A percentile compares a stretch with the other conserved stretches of the same genome.
Conservation (phyloP, 176 grass and related monocot species). For the Musa beccarii region DNA sequence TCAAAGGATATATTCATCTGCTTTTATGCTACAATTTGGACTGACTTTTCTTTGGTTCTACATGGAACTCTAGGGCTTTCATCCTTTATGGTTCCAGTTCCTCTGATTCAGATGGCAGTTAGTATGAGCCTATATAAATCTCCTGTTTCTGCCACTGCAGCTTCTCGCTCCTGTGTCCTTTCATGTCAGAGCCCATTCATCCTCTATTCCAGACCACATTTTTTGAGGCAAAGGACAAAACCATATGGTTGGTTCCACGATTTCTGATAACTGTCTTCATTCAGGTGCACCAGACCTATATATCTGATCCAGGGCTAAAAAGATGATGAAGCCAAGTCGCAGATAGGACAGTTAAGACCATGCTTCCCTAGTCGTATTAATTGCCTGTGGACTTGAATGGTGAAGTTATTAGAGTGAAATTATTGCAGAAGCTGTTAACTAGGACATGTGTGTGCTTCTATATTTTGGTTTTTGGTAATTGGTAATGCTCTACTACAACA, state of each 20-base stretch:
- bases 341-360: too few relatives aligned
- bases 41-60: slow-evolving; percentile 26
- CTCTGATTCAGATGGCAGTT: slow-evolving; percentile 51
- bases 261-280: slow-evolving; percentile 15
- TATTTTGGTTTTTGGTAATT: too few relatives aligned
- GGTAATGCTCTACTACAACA: too few relatives aligned
- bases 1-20: slow-evolving; percentile 6
- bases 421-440: too few relatives aligned
- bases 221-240: slow-evolving; percentile 20
- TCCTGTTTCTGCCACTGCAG: slow-evolving; percentile 40
- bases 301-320: background rate
- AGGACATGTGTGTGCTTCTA: too few relatives aligned
- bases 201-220: slow-evolving; percentile 48
- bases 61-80: slow-evolving; percentile 42
- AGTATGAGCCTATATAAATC: slow-evolving; percentile 52
- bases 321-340: background rate
- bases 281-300: slow-evolving; percentile 10
- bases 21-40: background rate
- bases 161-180: slow-evolving; percentile 41
- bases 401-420: too few relatives aligned
- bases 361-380: too few relatives aligned
- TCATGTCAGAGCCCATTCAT: slow-evolving; percentile 62
- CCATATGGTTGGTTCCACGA: slow-evolving; percentile 18
- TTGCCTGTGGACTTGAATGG: too few relatives aligned
- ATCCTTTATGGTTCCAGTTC: slow-evolving; percentile 27